Evolutionary conservation across 148 eudicot genomes (phyloP), one percentile per base, ranked within the genome.

Genomic region (Heliamphora exappendiculata): DNA sequence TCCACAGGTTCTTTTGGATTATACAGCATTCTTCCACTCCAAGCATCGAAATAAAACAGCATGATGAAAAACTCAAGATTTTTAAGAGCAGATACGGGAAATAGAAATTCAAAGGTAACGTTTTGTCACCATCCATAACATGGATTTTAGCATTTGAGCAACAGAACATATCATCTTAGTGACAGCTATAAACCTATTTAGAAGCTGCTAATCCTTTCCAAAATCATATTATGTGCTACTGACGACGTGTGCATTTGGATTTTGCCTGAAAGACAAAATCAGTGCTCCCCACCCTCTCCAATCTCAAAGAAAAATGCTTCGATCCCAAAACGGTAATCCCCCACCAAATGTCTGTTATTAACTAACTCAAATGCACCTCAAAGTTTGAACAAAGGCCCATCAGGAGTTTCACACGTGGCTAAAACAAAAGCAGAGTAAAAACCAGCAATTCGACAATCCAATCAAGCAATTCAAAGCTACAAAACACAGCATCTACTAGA

Each of bases 391-490:
- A 53, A 53, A 60, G 26, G 19, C 37, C 14, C 11, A 24, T 28
- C 29, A 68, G 55, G 26, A 4, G 44, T 42, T 74, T 54, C 68
- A 59, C 26, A 29, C 11, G 29, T 10, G 26, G 28, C 77, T 28
- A 59, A 47, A 20, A 24, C 19, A 47, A 75, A 63, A 75, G 5
- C 31, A 75, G 42, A 63, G 58, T 5, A 6, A 41, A 60, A 75
- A 19, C 47, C 31, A 31, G 78, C 57, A 63, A 75, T 75, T 63
- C 39, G 13, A 8, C 29, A 1, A 31, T 51, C 36, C 75, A 71
- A 71, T 34, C 28, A 44, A n/a, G 44, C 29, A 51, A 70, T 70
- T 31, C 19, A 71, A 51, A 75, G 24, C 70, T 33, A 22, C 24
- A 63, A 12, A 45, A 31, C 31, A 45, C 53, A 60, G 10, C 39